Conservation (phyloP, 2,329 filamentous ascomycete species). For the Ceratocystis lukuohia region DNA sequence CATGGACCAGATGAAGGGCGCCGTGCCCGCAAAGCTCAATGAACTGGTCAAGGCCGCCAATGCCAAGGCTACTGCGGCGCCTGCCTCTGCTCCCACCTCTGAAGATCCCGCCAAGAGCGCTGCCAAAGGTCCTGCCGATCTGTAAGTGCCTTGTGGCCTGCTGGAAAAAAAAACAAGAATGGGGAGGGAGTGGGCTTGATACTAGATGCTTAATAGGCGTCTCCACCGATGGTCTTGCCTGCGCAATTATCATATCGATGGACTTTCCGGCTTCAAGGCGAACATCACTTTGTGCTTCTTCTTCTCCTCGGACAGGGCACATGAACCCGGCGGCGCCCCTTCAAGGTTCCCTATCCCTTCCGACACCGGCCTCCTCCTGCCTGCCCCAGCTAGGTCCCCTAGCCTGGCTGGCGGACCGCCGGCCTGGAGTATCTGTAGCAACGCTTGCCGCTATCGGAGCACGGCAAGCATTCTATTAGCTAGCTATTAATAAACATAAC, state of each 20-base stretch:
- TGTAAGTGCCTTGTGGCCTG: not conserved
- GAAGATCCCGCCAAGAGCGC: not conserved
- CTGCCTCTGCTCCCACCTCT: not conserved
- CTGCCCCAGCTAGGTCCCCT: not conserved
- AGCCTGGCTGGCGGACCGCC: not conserved
- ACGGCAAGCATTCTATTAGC: not conserved
- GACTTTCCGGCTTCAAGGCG: too few species aligned
- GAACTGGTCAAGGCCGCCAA: slow-evolving; percentile 19
- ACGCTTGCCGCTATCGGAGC: not conserved
- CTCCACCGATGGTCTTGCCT: too few species aligned
- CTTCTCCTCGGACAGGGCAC: too few species aligned
- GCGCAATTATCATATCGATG: too few species aligned
- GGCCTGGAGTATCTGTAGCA: not conserved
- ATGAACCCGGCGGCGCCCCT: too few species aligned
- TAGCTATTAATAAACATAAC: not conserved
- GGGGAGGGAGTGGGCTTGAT: not conserved
- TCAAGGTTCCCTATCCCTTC: not conserved
- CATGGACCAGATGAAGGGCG: slow-evolving; percentile 21
- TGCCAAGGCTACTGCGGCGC: slow-evolving; percentile 22
- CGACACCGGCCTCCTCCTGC: not conserved
- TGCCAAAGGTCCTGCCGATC: not conserved
- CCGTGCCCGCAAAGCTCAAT: slow-evolving; percentile 18
- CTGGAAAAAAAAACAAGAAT: not conserved
- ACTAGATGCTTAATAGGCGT: too few species aligned
- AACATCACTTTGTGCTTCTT: too few species aligned